A percentile compares a stretch with the other conserved stretches of the same genome.
phyloP scores from a whole-genome alignment of 2,329 filamentous ascomycete genomes.

The Nemania serpens region DNA sequence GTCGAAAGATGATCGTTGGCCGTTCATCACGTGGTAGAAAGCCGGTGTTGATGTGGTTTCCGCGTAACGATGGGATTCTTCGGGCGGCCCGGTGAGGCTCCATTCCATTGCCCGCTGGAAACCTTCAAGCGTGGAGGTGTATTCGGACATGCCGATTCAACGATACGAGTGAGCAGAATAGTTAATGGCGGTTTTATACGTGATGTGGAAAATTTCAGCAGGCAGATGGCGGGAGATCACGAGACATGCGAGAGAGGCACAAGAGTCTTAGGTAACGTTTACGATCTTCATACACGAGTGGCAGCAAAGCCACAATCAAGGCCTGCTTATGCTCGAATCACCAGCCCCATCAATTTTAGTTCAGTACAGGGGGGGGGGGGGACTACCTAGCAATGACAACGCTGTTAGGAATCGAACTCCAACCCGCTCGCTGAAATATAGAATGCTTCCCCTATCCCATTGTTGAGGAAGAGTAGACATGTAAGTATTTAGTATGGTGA shows the following conservation, averaged over 20 bases:
- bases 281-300: not conserved
- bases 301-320: not conserved
- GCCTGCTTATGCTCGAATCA: not conserved
- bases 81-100: conserved; percentile 29
- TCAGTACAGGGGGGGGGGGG: too few species aligned
- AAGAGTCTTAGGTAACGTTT: too few species aligned
- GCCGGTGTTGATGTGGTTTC: conserved; percentile 18
- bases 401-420: too few species aligned
- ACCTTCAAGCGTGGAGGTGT: conserved; percentile 34
- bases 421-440: too few species aligned
- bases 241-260: not conserved
- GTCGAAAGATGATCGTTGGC: conserved; percentile 30
- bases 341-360: too few species aligned
- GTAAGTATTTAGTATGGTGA: too few species aligned
- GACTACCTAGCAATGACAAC: too few species aligned
- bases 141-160: conserved; percentile 33
- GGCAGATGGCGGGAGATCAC: too few species aligned
- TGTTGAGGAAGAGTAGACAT: too few species aligned
- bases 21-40: conserved; percentile 37
- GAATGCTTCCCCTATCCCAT: too few species aligned
- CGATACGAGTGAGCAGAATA: not conserved
- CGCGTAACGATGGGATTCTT: conserved; percentile 23
- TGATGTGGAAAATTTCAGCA: not conserved
- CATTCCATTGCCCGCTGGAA: conserved; percentile 37
- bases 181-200: not conserved